Conservation (phyloP, 2,329 filamentous ascomycete genomes). For the Blumeria hordei region DNA sequence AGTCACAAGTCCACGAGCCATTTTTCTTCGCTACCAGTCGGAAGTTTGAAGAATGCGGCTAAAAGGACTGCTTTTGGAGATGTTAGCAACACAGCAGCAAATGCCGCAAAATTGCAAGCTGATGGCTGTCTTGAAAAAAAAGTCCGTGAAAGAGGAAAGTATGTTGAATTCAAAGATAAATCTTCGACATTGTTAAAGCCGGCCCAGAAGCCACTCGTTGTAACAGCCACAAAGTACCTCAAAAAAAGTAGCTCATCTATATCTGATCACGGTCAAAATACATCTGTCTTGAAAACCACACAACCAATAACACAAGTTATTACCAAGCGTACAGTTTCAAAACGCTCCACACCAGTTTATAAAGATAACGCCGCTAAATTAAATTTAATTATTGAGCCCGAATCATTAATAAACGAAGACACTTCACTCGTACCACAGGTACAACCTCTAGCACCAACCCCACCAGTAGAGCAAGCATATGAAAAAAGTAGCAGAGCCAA, state of each 20-base stretch:
- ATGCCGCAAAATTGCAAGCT: slow-evolving; percentile 23
- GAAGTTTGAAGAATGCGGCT: slow-evolving; percentile 34
- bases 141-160: slow-evolving; percentile 11
- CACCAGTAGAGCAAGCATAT: no score
- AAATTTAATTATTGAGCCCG: no score
- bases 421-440: no score
- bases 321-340: slow-evolving; percentile 24
- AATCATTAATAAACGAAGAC: no score
- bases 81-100: slow-evolving; percentile 41
- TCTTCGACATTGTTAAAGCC: slow-evolving; percentile 27
- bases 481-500: no score
- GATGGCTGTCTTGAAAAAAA: slow-evolving; percentile 28
- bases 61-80: slow-evolving; percentile 68
- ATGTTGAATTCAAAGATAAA: slow-evolving; percentile 13
- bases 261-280: slow-evolving; percentile 4
- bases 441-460: no score
- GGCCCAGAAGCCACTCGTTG: slow-evolving; percentile 31
- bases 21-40: slow-evolving; percentile 28
- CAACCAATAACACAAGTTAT: slow-evolving; percentile 9
- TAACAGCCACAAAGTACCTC: slow-evolving; percentile 6
- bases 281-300: slow-evolving; percentile 13
- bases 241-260: slow-evolving; percentile 2
- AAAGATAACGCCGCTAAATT: slow-evolving; percentile 21
- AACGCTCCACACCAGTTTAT: slow-evolving; percentile 28
- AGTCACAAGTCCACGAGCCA: slow-evolving; percentile 58